Base-by-base conservation (phyloP, 495 filamentous ascomycete genomes). In the Podospora conica region DNA sequence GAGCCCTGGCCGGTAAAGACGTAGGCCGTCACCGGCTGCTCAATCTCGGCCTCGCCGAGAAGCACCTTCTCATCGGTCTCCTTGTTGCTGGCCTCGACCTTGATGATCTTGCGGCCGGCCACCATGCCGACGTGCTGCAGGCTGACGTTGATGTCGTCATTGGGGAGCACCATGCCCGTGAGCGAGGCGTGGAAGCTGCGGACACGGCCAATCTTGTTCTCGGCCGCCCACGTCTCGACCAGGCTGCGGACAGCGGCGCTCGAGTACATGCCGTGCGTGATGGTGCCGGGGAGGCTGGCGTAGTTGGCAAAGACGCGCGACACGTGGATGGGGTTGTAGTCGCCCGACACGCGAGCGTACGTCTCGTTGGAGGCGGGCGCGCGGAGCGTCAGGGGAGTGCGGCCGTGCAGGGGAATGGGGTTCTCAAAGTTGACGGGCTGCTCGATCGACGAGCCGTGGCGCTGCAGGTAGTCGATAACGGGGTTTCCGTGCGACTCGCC, bases 261-360 rank as follows among this genome's bases (percentile, higher is more conserved):
- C 6, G 93, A 91, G 83, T 98, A 99, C 95, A 99, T 99, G 66
- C 95, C 95, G 75, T 99, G 94, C 2, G 94, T 97, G 76, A 98
- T 98, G 28, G 94, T 98, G 33, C 94, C 94, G 0, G 91, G 92
- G 21, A 99, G 86, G 76, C 91, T 93, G 74, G 94, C 95, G 73
- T 98, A 99, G 77, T 85, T 90, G 18, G 96, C 87, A 81, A 99
- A 99, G 48, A 96, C 92, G 60, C 94, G 88, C 2, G 95, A 97
- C 55, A 98, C 95, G 81, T 99, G 95, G 68, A 99, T 99, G 9
- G 95, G 95, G 75, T 99, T 99, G 83, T 91, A 98, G 73, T 99
- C 95, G 23, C 96, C 96, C 55, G 96, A 98, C 29, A 99, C 96
- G 61, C 91, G 89, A 57, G 96, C 96, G 71, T 99, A 99, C 9